Evolutionary conservation across 2,329 filamentous ascomycete genomes (phyloP), one percentile per base, ranked within the genome.

Genomic region (Ascochyta pisi): DNA sequence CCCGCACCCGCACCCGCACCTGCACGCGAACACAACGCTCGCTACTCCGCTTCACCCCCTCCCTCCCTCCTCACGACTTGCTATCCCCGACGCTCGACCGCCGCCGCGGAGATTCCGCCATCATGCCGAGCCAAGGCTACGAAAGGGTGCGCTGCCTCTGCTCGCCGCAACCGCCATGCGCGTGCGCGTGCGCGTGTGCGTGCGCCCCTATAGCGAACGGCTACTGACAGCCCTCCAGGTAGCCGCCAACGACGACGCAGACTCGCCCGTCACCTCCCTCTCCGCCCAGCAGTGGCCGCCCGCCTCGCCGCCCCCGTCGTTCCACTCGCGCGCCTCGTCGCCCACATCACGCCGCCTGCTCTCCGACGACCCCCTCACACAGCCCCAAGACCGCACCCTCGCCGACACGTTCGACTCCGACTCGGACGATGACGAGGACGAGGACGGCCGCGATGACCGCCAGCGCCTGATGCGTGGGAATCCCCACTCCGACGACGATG

Each of bases 331-430:
- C 72, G 83, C 89, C 29, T 92, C 92, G 1, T 93, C 90, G 33
- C 84, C 83, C 29, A 76, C 78, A 10, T 79, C 81, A 41, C 78
- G 79, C 58, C 82, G 81, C 50, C 78, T 78, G 78, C 82, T 81
- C 75, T 80, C 82, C 47, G 78, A 81, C 60, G 81, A 84, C 63
- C 80, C 81, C 35, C 75, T 80, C 53, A 71, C 75, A 50, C 79
- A 77, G 64, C 81, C 85, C 55, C 89, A 92, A 58, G 88, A 96
- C 68, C 83, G 89, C 59, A 89, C 91, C n/a, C 84, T 99, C 13
- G 91, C 91, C 66, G 94, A 98, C 73, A 92, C 95, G 0, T 99
- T 99, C 75, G 94, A 92, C 73, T 77, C 77, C 10, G 90, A 89
- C 64, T 89, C 88, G 60, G 91, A 89, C 58, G 83, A 81, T 33